Conservation (phyloP, 495 filamentous ascomycete genomes). For the Massariosphaeria phaeospora region DNA sequence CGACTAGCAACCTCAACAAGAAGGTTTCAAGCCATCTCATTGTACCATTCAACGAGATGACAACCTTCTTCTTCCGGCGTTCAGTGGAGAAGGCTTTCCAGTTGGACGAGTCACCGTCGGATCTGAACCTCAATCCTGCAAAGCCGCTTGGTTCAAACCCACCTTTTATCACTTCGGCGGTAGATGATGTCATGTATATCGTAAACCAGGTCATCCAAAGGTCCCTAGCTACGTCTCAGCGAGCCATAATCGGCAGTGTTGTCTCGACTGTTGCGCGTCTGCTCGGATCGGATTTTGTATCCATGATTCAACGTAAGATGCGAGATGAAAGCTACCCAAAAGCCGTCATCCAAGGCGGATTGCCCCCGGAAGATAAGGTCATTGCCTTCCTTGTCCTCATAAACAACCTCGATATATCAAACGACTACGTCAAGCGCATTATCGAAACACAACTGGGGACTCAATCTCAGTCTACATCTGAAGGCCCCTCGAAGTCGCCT, state of each 20-base stretch:
- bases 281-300: slow-evolving; percentile 88
- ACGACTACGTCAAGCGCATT: slow-evolving; percentile 85
- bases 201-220: slow-evolving; percentile 86
- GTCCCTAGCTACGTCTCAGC: slow-evolving; percentile 78
- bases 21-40: slow-evolving; percentile 72
- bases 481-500: slow-evolving; percentile 21
- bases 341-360: slow-evolving; percentile 62
- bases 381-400: slow-evolving; percentile 85
- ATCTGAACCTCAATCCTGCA: slow-evolving; percentile 66
- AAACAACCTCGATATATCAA: slow-evolving; percentile 87
- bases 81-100: slow-evolving; percentile 97
- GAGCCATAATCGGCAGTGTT: slow-evolving; percentile 65
- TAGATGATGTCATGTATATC: slow-evolving; percentile 99
- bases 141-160: slow-evolving; percentile 64
- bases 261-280: slow-evolving; percentile 76
- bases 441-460: slow-evolving; percentile 58
- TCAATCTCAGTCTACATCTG: slow-evolving; percentile 19
- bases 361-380: slow-evolving; percentile 78
- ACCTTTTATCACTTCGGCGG: slow-evolving; percentile 89
- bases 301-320: slow-evolving; percentile 97
- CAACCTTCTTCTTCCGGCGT: slow-evolving; percentile 91
- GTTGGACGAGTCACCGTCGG: slow-evolving; percentile 85
- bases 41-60: slow-evolving; percentile 77
- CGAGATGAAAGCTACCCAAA: slow-evolving; percentile 88
- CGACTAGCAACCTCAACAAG: slow-evolving; percentile 64